These are phyloP conservation scores for Gaultheria prostrata DNA, from an alignment of 148 eudicot species.

Conservation along the genomic window DNA sequence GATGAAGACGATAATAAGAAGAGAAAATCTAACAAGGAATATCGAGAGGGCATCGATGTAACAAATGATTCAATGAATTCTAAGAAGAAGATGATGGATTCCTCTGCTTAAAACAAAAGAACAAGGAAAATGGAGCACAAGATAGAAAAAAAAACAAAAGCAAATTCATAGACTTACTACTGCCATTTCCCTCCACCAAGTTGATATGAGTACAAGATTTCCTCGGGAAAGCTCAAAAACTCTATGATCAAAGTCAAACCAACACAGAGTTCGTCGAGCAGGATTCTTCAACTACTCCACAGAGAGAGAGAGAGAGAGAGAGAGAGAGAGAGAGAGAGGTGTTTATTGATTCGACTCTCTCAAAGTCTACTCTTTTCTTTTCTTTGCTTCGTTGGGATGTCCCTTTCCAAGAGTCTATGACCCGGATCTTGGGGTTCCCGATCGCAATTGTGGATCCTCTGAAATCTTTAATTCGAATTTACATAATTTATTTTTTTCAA, in stretches of 20 bases:
- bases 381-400: background rate
- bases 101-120: background rate
- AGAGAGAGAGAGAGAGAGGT: too few relatives aligned
- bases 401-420: background rate
- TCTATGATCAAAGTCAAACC: background rate
- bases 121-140: background rate
- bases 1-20: too few relatives aligned
- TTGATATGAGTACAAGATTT: background rate
- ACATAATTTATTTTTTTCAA: too few relatives aligned
- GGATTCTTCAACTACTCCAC: background rate
- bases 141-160: background rate
- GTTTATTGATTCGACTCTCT: background rate
- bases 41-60: too few relatives aligned
- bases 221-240: background rate
- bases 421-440: too few relatives aligned
- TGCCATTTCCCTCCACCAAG: conserved; percentile 12
- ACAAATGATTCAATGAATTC: too few relatives aligned
- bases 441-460: too few relatives aligned
- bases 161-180: background rate
- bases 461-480: too few relatives aligned
- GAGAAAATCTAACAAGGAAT: too few relatives aligned
- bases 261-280: background rate
- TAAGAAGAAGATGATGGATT: background rate
- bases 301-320: background rate
- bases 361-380: conserved; percentile 3